A percentile compares a stretch with the other conserved stretches of the same genome.
Conservation (phyloP, 768 basidiomycete genomes). For the Butyriboletus loyo region DNA sequence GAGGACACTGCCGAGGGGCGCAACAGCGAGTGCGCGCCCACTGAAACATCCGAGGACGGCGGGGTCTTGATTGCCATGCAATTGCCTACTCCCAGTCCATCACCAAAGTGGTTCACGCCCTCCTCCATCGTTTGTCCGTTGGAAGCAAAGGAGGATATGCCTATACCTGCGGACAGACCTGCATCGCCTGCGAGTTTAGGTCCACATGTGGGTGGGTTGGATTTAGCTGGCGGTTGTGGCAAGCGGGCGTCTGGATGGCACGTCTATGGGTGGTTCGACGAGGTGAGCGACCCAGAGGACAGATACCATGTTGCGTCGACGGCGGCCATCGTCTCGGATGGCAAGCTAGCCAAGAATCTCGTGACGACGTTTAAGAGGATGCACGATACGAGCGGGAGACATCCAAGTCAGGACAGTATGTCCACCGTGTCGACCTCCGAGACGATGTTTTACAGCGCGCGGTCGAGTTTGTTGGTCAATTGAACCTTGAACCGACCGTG, state of each 20-base stretch:
- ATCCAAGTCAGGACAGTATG: constrained; percentile 28
- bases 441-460: constrained; percentile 31
- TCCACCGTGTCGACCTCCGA: constrained; percentile 21
- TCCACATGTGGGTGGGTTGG: constrained; percentile 28
- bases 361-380: constrained; percentile 8
- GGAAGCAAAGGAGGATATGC: constrained; percentile 7
- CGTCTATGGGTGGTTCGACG: constrained; percentile 30
- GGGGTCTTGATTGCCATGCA: constrained; percentile 4
- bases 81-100: constrained; percentile 29
- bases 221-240: constrained; percentile 28
- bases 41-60: constrained; percentile 1
- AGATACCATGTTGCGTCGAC: not conserved
- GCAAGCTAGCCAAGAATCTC: constrained; percentile 10
- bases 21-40: constrained; percentile 1
- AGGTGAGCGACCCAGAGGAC: constrained; percentile 5
- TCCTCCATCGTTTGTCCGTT: not conserved
- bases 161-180: constrained; percentile 5
- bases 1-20: constrained; percentile 2
- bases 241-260: constrained; percentile 35
- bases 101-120: constrained; percentile 18
- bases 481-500: constrained; percentile 4
- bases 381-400: constrained; percentile 3
- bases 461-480: constrained; percentile 22
- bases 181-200: constrained; percentile 23
- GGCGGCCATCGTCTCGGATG: not conserved